These are phyloP conservation scores for Magnolia sinica DNA, from an alignment of 164 flowering plant genomes.

Conservation along the genomic window DNA sequence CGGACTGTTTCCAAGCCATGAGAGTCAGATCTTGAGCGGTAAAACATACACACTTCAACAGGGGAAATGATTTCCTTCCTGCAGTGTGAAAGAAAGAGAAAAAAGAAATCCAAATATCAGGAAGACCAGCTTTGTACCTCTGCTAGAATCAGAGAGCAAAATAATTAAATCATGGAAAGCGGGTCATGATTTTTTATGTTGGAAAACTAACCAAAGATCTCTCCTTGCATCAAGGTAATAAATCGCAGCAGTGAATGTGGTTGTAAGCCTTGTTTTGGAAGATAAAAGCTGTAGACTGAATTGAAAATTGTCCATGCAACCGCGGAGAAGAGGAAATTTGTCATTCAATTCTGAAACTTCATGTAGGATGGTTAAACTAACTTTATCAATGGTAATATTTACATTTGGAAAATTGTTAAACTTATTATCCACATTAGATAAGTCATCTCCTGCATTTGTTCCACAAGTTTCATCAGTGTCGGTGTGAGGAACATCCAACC, in stretches of 20 bases:
- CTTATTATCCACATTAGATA: constrained; percentile 14
- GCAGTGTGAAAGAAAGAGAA: constrained; percentile 17
- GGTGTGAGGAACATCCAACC: constrained; percentile 13
- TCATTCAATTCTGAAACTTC: constrained; percentile 61
- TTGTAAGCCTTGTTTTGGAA: constrained; percentile 59
- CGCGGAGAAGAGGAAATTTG: constrained; percentile 63
- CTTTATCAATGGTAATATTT: constrained; percentile 43
- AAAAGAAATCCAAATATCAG: not conserved
- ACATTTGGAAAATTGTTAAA: constrained; percentile 34
- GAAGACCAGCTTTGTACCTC: not conserved
- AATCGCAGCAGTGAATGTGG: constrained; percentile 39
- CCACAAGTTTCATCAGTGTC: constrained; percentile 15
- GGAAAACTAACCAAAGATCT: constrained; percentile 54
- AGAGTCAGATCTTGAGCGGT: constrained; percentile 35
- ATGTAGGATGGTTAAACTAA: constrained; percentile 62
- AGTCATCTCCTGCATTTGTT: constrained; percentile 9
- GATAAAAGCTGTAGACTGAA: constrained; percentile 48
- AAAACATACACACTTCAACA: constrained; percentile 51
- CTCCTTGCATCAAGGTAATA: constrained; percentile 62
- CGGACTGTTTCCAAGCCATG: constrained; percentile 26
- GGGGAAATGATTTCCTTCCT: constrained; percentile 80
- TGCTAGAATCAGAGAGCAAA: not conserved
- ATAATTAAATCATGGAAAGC: not conserved
- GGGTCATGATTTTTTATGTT: not conserved
- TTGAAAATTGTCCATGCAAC: constrained; percentile 38